phyloP scores from a whole-genome alignment of 805 yeast genomes.

The Deakozyma indianensis region DNA sequence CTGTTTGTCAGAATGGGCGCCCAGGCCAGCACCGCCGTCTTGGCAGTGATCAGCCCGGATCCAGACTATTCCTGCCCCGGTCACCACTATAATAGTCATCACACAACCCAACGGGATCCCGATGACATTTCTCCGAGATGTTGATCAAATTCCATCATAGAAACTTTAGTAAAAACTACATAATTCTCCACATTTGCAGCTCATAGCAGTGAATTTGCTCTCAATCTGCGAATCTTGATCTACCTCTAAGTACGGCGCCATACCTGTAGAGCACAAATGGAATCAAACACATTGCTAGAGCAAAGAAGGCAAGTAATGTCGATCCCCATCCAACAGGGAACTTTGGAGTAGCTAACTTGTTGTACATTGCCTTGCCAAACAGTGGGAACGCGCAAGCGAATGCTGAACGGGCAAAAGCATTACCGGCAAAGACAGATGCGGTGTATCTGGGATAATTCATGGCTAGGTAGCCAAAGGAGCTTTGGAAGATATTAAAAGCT shows the following conservation, averaged over 20 bases:
- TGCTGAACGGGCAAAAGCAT: slow-evolving; percentile 33
- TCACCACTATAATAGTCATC: too few relatives aligned
- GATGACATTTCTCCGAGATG: too few relatives aligned
- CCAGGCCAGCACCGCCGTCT: too few relatives aligned
- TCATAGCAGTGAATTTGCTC: too few relatives aligned
- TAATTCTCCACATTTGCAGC: too few relatives aligned
- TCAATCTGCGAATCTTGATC: background rate
- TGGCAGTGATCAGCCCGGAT: too few relatives aligned
- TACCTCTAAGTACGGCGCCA: background rate
- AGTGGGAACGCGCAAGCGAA: slow-evolving; percentile 49
- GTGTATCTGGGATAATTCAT: slow-evolving; percentile 31
- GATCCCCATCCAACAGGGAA: slow-evolving; percentile 56
- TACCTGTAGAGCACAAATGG: background rate
- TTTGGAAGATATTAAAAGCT: slow-evolving; percentile 33
- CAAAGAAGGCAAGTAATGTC: slow-evolving; percentile 30
- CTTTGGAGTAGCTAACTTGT: slow-evolving; percentile 21
- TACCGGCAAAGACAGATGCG: slow-evolving; percentile 46
- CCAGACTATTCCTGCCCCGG: too few relatives aligned
- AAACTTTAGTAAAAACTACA: too few relatives aligned
- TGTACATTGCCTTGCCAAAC: slow-evolving; percentile 46
- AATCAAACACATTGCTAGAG: slow-evolving; percentile 22
- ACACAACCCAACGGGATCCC: too few relatives aligned
- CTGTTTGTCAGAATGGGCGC: too few relatives aligned
- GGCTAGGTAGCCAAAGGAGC: slow-evolving; percentile 34
- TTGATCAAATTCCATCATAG: too few relatives aligned